Base-by-base conservation (phyloP, 768 basidiomycete genomes). In the Albatrellus ellisii region DNA sequence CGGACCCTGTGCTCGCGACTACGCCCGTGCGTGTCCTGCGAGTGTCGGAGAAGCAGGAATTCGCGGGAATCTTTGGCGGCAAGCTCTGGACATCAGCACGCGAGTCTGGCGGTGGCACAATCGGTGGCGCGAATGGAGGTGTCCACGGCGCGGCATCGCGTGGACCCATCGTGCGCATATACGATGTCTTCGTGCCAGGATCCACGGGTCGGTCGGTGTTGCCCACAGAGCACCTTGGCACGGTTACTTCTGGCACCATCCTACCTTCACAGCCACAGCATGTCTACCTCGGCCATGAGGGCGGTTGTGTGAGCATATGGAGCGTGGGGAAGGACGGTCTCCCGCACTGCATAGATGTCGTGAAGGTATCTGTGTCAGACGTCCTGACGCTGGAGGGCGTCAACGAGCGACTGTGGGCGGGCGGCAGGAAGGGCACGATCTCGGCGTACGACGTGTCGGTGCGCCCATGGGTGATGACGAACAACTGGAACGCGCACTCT, bases 211-310 rank as follows among this genome's bases (percentile, higher is more conserved):
- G 70, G 18, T 63, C 74, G 2, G 55, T 83, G 10, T 54, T 75
- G 33, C 80, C 84, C 2, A 69, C 65, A 1, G 81, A 85, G 32
- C 73, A 77, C 41, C 73, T 85, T 4, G 94, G 92, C 0, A 70
- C 85, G 1, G 83, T 97, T 15, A 87, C 85, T 0, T 75, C 78
- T 26, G 88, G 81, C 0, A 76, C 90, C 0, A 63, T 86, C 25
- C 57, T 97, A 6, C 79, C 85, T 0, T 72, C 77, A 1, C 65
- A 73, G 15, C 78, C 79, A 0, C 66, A 72, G 2, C 59, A 66
- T 22, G 81, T 87, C 28, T 95, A 80, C 52, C 64, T 99, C 26
- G 90, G 85, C 0, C 94, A 99, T 52, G 92, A 98, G 58, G 90
- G 84, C 31, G 94, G 94, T 0, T 79, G 70, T 53, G 68, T 98